Percentiles rank a stretch among this genome's conserved stretches.
phyloP scores from a whole-genome alignment of 257 asterid species.

The Lycium ferocissimum region DNA sequence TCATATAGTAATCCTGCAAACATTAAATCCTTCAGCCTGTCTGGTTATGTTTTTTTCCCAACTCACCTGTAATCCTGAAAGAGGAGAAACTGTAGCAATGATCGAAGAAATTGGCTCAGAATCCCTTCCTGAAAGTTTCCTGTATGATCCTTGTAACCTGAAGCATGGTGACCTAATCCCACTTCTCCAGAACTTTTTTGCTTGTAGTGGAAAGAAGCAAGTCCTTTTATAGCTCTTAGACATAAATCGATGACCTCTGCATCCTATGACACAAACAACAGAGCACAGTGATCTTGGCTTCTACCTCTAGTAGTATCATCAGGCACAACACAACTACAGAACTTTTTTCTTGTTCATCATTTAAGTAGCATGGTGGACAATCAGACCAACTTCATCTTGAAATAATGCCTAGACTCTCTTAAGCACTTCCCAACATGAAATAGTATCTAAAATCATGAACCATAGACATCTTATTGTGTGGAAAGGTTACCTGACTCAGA shows the following conservation, averaged over 20 bases:
- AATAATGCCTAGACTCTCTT: background rate
- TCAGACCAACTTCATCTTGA: slow-evolving; percentile 16
- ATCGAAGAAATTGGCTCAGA: slow-evolving; percentile 76
- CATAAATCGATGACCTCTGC: slow-evolving; percentile 78
- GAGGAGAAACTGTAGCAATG: slow-evolving; percentile 80
- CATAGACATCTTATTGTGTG: background rate
- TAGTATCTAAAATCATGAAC: background rate
- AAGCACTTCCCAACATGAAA: slow-evolving; percentile 26
- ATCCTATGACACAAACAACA: slow-evolving; percentile 55
- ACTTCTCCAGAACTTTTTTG: slow-evolving; percentile 71
- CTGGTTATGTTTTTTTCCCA: slow-evolving; percentile 27
- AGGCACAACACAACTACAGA: background rate
- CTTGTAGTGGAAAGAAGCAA: slow-evolving; percentile 91
- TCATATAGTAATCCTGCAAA: background rate
- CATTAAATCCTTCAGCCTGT: slow-evolving; percentile 6
- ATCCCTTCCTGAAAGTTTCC: slow-evolving; percentile 86
- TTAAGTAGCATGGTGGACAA: slow-evolving; percentile 24
- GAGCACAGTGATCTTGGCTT: slow-evolving; percentile 25
- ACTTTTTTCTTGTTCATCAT: slow-evolving; percentile 8
- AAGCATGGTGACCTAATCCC: slow-evolving; percentile 85
- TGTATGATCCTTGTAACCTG: slow-evolving; percentile 62
- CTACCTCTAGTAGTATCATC: slow-evolving; percentile 11
- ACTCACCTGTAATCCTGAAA: slow-evolving; percentile 90
- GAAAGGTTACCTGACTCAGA: slow-evolving; percentile 73
- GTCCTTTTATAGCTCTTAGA: slow-evolving; percentile 81